These are phyloP conservation scores for Jatropha multifida DNA, from an alignment of 441 rosid species.

Conservation along the genomic window DNA sequence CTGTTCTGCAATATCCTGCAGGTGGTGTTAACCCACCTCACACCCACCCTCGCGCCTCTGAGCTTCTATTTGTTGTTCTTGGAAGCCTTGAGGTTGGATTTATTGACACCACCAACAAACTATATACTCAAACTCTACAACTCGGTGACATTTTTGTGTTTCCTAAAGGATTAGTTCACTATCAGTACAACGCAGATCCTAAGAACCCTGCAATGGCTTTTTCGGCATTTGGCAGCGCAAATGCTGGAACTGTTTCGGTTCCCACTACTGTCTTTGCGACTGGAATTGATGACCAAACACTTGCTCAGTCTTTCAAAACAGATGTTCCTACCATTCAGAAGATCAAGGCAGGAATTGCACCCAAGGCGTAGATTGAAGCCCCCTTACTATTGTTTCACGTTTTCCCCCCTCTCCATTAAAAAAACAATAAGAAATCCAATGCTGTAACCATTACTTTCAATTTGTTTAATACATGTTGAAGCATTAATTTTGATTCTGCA, in stretches of 20 bases:
- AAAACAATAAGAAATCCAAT: not conserved
- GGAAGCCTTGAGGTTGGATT: constrained; percentile 25
- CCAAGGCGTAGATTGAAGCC: not conserved
- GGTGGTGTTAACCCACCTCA: constrained; percentile 20
- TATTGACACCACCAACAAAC: constrained; percentile 7
- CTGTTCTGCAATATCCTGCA: constrained; percentile 13
- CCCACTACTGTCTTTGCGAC: constrained; percentile 3
- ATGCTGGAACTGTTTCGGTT: constrained; percentile 25
- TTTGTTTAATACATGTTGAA: no score
- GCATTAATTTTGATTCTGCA: no score
- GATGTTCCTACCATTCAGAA: constrained; percentile 23
- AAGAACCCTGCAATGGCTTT: constrained; percentile 13
- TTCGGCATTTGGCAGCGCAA: constrained; percentile 28
- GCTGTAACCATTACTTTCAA: not conserved
- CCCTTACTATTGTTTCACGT: not conserved
- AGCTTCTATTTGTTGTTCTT: constrained; percentile 14
- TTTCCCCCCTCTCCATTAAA: not conserved
- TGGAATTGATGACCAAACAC: constrained; percentile 17
- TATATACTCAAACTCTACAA: constrained; percentile 21
- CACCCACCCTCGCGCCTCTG: constrained; percentile 23
- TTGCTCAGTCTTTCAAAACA: constrained; percentile 25
- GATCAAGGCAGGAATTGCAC: constrained; percentile 23
- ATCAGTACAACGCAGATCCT: constrained; percentile 23
- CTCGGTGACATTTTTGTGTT: constrained; percentile 15
- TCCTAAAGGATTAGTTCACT: constrained; percentile 30